Evolutionary conservation across 2,329 filamentous ascomycete species (phyloP).

Genomic region (Colletotrichum kahawae): DNA sequence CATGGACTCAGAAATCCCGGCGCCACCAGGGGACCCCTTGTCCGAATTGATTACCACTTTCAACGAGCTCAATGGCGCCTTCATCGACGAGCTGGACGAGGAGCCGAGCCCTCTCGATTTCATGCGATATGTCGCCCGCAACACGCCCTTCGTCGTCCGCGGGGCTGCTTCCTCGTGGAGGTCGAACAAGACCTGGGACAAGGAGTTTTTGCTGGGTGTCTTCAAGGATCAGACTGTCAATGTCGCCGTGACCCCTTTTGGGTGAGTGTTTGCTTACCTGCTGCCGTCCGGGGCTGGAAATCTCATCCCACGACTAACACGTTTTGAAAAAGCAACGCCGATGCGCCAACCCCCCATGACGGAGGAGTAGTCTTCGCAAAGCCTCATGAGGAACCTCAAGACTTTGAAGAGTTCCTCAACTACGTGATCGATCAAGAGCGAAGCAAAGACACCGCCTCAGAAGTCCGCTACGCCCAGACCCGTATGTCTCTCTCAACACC

Average conservation of each 20-base stretch:
- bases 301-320: neutral
- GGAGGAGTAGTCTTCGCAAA: conserved; percentile 66
- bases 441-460: conserved; percentile 30
- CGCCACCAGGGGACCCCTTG: conserved; percentile 41
- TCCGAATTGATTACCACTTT: conserved; percentile 69
- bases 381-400: conserved; percentile 69
- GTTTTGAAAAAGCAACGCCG: conserved; percentile 44
- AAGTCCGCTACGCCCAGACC: conserved; percentile 77
- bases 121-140: conserved; percentile 76
- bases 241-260: conserved; percentile 77
- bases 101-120: conserved; percentile 80
- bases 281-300: neutral
- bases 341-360: conserved; percentile 52
- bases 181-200: conserved; percentile 67
- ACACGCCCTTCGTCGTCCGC: conserved; percentile 76
- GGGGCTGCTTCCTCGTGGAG: conserved; percentile 67
- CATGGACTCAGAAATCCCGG: neutral
- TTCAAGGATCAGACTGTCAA: conserved; percentile 67
- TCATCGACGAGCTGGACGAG: conserved; percentile 64
- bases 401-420: conserved; percentile 66
- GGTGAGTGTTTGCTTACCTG: conserved; percentile 48
- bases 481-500: conserved; percentile 46
- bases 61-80: conserved; percentile 70
- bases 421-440: conserved; percentile 53
- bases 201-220: conserved; percentile 58